Evolutionary conservation across 257 asterid species (phyloP), one percentile per base, ranked within the genome.

Genomic region (Thymus quinquecostatus): DNA sequence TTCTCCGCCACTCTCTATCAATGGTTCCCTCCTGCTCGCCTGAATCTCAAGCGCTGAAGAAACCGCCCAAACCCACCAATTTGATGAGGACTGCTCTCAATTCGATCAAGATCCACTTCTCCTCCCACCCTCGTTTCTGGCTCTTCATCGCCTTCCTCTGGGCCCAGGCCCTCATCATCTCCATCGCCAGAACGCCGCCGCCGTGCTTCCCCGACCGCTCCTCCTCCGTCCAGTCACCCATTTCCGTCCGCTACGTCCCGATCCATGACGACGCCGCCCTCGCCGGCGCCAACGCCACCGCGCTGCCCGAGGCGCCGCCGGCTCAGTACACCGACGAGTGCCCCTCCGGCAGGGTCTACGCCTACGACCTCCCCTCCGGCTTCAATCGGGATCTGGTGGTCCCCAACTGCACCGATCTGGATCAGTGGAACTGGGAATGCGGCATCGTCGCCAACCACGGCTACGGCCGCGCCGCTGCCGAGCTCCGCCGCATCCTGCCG

Each of bases 401-500:
- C 3, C 51, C 76, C 55, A 75, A 76, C 27, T 91, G 97, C 71
- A 84, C 88, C 32, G 99, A 91, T 63, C 86, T 94, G 28, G 82
- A 89, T 50, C 91, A 79, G 0, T 94, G 96, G 95, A 83, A 81
- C 47, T 94, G 99, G 99, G 89, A 91, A 50, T 91, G 99, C 77
- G 99, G 99, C 7, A 84, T 91, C 21, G 61, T 80, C 2, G 29
- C 95, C 6, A 86, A 89, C 81, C 86, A 91, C 76, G 99, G 99
- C 0, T 94, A 82, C 78, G 99, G 99, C 54, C 79, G 74, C 53
- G 68, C 78, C 53, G 89, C 97, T 45, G 4, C 77, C 6, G 97
- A 82, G 78, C 81, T 79, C 81, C 78, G 96, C 73, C 73, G 72
- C 70, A 40, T 83, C 68, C 28, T 94, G 30, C 97, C 97, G 13